These are phyloP conservation scores for Monilinia fructicola DNA, from an alignment of 2,329 filamentous ascomycete genomes.

Conservation along the genomic window DNA sequence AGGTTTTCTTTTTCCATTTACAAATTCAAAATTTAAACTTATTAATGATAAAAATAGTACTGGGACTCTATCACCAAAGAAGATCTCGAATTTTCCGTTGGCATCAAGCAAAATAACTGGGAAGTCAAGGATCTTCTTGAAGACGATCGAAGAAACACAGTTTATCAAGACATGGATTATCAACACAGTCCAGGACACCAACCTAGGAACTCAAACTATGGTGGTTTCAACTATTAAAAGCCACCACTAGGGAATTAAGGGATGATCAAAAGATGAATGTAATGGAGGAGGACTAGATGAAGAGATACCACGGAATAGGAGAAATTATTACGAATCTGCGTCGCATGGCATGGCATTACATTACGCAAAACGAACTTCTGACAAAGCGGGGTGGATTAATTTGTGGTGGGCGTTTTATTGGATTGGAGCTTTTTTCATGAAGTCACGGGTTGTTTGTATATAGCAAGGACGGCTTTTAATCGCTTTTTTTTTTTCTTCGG, in stretches of 20 bases:
- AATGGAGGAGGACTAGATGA: constrained; percentile 3
- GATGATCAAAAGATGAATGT: constrained; percentile 5
- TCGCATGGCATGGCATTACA: neutral
- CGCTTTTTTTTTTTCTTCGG: neutral
- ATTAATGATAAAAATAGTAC: constrained; percentile 58
- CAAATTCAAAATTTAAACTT: neutral
- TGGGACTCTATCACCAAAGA: constrained; percentile 99
- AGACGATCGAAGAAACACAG: constrained; percentile 38
- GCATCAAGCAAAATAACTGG: constrained; percentile 94
- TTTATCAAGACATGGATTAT: constrained; percentile 40
- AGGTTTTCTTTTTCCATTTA: constrained; percentile 34
- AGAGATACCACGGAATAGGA: neutral
- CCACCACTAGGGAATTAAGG: neutral
- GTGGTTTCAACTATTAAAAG: constrained; percentile 36
- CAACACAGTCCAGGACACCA: constrained; percentile 29
- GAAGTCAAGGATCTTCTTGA: constrained; percentile 84
- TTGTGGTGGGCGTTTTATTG: constrained; percentile 23
- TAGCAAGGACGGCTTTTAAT: constrained; percentile 2
- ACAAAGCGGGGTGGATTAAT: neutral
- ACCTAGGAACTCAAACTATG: constrained; percentile 40
- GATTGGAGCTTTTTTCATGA: constrained; percentile 18
- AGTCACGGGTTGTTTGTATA: neutral
- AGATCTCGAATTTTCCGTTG: constrained; percentile 96
- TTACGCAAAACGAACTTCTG: neutral
- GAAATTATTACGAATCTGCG: neutral